phyloP scores from a whole-genome alignment of 495 filamentous ascomycete genomes.

The Hypoxylon fragiforme region DNA sequence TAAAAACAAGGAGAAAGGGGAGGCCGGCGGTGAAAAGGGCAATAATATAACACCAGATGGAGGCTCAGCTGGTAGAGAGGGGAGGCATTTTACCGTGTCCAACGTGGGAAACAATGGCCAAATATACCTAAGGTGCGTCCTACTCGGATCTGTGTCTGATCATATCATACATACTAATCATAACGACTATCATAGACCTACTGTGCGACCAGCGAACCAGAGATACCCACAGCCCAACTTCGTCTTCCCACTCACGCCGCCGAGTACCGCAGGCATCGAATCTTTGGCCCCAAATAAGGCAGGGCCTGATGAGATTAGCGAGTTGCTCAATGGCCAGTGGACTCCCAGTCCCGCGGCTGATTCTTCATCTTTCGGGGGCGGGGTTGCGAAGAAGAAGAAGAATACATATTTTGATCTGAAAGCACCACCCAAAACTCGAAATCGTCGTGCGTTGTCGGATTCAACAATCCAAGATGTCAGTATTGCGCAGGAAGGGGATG shows the following conservation, averaged over 20 bases:
- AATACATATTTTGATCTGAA: slow-evolving; percentile 37
- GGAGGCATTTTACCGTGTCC: slow-evolving; percentile 86
- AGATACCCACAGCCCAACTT: slow-evolving; percentile 62
- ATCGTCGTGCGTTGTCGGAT: slow-evolving; percentile 54
- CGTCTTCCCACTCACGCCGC: slow-evolving; percentile 61
- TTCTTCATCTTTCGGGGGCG: slow-evolving; percentile 35
- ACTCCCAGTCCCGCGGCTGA: slow-evolving; percentile 40
- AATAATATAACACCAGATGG: slow-evolving; percentile 55
- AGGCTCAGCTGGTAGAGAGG: slow-evolving; percentile 58
- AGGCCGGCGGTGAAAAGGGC: slow-evolving; percentile 44
- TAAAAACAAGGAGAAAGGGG: slow-evolving; percentile 40
- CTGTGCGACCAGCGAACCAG: slow-evolving; percentile 59
- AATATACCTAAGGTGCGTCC: slow-evolving; percentile 86
- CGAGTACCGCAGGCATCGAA: slow-evolving; percentile 59
- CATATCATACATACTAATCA: slow-evolving; percentile 4
- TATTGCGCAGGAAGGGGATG: slow-evolving; percentile 56
- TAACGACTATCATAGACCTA: slow-evolving; percentile 53
- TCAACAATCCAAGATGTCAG: slow-evolving; percentile 51
- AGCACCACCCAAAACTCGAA: slow-evolving; percentile 31
- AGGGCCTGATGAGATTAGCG: slow-evolving; percentile 46
- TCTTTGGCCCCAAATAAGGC: slow-evolving; percentile 42
- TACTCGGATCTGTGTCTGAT: slow-evolving; percentile 10
- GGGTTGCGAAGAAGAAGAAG: slow-evolving; percentile 37
- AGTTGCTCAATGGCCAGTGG: slow-evolving; percentile 44
- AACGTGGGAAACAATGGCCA: slow-evolving; percentile 93